A percentile compares a stretch with the other conserved stretches of the same genome.
Evolutionary conservation across 83 land plant species (phyloP).

Genomic region (Isoetes engelmannii): DNA sequence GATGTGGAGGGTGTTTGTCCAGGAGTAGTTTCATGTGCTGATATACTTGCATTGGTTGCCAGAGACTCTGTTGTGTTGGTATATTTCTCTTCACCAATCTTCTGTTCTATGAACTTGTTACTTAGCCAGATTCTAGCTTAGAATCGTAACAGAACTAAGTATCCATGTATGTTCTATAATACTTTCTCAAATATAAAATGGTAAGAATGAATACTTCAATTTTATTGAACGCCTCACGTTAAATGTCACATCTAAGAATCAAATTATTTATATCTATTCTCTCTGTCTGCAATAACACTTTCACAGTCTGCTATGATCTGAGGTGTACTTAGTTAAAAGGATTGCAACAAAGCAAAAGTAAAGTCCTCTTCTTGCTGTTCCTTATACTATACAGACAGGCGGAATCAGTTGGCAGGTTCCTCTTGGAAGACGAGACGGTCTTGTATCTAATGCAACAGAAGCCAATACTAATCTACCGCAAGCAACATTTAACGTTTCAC

Average conservation of each 20-base stretch:
- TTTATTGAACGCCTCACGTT: too few relatives aligned
- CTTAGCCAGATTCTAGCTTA: too few relatives aligned
- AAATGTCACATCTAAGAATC: too few relatives aligned
- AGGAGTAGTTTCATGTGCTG: slow-evolving; percentile 6
- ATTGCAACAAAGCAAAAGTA: too few relatives aligned
- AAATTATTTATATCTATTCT: too few relatives aligned
- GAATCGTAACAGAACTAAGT: too few relatives aligned
- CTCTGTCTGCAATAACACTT: neutral
- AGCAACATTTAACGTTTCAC: neutral
- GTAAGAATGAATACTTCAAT: too few relatives aligned
- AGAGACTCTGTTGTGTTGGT: slow-evolving; percentile 10
- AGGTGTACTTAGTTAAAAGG: too few relatives aligned
- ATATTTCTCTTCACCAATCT: neutral
- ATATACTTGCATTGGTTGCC: slow-evolving; percentile 3
- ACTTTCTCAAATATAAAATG: neutral
- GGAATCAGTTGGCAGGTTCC: slow-evolving; percentile 18
- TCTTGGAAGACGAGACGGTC: slow-evolving; percentile 14
- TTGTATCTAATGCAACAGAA: slow-evolving; percentile 7
- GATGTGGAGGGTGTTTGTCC: neutral
- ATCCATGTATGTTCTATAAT: neutral
- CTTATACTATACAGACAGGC: neutral
- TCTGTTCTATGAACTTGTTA: neutral
- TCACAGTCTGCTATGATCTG: neutral
- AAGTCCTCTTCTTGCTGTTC: neutral
- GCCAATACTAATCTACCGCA: neutral